Conservation (phyloP, 768 basidiomycete species). For the Amanita rimosa region DNA sequence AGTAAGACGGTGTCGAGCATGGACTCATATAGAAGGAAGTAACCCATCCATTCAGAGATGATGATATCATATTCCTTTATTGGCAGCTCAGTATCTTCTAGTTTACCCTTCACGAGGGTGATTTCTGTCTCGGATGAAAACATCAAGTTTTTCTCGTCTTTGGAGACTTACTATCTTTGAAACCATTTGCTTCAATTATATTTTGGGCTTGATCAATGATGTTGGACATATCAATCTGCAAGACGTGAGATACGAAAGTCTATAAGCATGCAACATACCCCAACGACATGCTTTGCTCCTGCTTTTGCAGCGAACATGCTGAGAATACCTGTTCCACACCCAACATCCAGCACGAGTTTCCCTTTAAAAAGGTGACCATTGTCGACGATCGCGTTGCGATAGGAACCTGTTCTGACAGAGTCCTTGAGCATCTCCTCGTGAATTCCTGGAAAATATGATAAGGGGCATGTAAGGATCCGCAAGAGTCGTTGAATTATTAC, state of each 20-base stretch:
- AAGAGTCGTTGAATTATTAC: conserved; percentile 26
- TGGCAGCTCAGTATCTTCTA: conserved; percentile 86
- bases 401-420: conserved; percentile 86
- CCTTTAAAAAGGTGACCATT: conserved; percentile 93
- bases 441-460: conserved; percentile 47
- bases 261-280: conserved; percentile 37
- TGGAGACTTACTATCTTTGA: conserved; percentile 70
- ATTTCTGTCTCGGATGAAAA: conserved; percentile 44
- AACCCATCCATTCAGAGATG: conserved; percentile 99
- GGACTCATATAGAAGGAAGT: conserved; percentile 97
- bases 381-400: conserved; percentile 89
- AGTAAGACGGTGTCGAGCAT: conserved; percentile 98
- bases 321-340: conserved; percentile 95
- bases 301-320: conserved; percentile 98
- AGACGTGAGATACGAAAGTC: conserved; percentile 9
- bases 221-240: conserved; percentile 98
- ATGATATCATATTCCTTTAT: conserved; percentile 95
- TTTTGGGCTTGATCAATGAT: conserved; percentile 98
- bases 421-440: conserved; percentile 99
- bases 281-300: conserved; percentile 88
- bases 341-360: conserved; percentile 96
- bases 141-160: conserved; percentile 3
- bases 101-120: conserved; percentile 94
- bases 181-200: conserved; percentile 94
- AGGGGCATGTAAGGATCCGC: neutral